phyloP scores from a whole-genome alignment of 2,329 filamentous ascomycete species.

The Neofusicoccum kwambonambiense region DNA sequence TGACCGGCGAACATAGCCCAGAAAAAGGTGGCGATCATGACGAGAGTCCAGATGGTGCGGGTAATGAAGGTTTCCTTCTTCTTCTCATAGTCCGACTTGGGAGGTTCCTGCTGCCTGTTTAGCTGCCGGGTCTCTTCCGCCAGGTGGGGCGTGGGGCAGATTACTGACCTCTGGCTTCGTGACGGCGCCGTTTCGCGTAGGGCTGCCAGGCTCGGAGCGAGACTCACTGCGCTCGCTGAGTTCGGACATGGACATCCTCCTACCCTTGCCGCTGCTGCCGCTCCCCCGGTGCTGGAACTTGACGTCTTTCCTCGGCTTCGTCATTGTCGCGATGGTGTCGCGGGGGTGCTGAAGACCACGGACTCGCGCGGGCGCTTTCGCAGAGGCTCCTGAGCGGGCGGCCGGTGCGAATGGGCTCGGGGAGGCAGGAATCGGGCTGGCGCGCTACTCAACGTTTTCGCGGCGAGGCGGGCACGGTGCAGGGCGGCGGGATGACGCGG shows the following conservation, averaged over 20 bases:
- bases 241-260: constrained; percentile 70
- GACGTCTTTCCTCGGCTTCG: constrained; percentile 54
- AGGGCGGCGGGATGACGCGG: not conserved
- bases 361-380: not conserved
- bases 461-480: not conserved
- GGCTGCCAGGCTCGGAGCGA: constrained; percentile 52
- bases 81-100: constrained; percentile 82
- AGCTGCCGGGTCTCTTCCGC: not conserved
- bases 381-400: not conserved
- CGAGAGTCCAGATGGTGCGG: constrained; percentile 93
- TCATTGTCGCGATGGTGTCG: constrained; percentile 12
- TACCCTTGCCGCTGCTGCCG: constrained; percentile 50
- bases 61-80: constrained; percentile 98
- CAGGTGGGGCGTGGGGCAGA: not conserved
- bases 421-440: not conserved
- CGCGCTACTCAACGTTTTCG: constrained; percentile 4
- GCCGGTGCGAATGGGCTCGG: not conserved
- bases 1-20: constrained; percentile 90
- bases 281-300: constrained; percentile 51
- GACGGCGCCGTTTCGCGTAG: constrained; percentile 44
- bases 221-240: constrained; percentile 66
- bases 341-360: not conserved
- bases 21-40: constrained; percentile 96
- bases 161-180: constrained; percentile 23
- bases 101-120: constrained; percentile 31